Percentiles rank a stretch among this genome's conserved stretches.
phyloP scores from a whole-genome alignment of 2,329 filamentous ascomycete genomes.

The Pseudocercospora crystallina region DNA sequence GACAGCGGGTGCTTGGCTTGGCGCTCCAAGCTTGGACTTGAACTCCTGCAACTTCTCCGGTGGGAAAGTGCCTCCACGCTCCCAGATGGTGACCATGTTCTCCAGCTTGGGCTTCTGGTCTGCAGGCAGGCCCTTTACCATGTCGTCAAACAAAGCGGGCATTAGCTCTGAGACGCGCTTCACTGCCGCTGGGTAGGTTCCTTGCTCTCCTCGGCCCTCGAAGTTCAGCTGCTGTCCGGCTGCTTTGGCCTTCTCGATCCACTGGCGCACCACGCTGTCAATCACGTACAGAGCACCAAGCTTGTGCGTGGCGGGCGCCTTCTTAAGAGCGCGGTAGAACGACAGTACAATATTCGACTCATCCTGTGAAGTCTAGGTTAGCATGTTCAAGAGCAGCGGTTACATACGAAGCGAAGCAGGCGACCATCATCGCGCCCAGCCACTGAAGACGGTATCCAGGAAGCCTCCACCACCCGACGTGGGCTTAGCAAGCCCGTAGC shows the following conservation, averaged over 20 bases:
- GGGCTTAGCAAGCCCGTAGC: too few species aligned
- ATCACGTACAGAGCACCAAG: conserved; percentile 98
- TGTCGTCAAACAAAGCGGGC: conserved; percentile 92
- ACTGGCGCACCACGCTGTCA: conserved; percentile 99
- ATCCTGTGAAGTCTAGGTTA: conserved; percentile 58
- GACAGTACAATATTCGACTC: conserved; percentile 95
- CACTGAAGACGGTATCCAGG: too few species aligned
- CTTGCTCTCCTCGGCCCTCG: conserved; percentile 74
- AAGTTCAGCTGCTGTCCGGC: conserved; percentile 70
- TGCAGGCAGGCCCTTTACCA: conserved; percentile 80
- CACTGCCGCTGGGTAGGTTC: conserved; percentile 91
- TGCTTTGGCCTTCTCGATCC: conserved; percentile 92
- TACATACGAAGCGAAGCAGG: too few species aligned
- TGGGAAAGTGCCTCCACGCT: conserved; percentile 90
- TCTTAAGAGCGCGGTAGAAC: conserved; percentile 96
- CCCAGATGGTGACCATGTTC: conserved; percentile 97
- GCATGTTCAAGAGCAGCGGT: too few species aligned
- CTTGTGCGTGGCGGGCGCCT: conserved; percentile 91
- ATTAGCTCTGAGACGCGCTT: conserved; percentile 95
- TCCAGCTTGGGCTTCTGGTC: conserved; percentile 98
- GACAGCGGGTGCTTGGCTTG: conserved; percentile 12
- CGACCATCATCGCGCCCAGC: too few species aligned
- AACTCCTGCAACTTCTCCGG: conserved; percentile 74
- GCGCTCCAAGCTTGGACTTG: conserved; percentile 59
- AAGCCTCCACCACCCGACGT: too few species aligned